These are phyloP conservation scores for Sporisorium sorghi DNA, from an alignment of 1,284 basidiomycete genomes.

Conservation along the genomic window DNA sequence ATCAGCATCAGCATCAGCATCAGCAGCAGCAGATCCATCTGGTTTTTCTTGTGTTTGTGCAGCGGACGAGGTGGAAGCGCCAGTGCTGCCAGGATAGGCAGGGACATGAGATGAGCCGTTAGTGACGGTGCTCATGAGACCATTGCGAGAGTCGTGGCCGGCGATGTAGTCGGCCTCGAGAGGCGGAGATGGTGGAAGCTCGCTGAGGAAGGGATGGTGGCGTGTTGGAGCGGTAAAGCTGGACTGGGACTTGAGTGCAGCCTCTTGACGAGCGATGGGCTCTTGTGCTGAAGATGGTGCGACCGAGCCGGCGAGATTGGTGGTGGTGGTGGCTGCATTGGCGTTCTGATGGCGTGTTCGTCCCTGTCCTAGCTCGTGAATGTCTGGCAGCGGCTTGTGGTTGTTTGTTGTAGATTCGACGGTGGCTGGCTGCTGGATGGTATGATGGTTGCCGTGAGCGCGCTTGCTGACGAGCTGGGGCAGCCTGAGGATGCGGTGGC, in stretches of 20 bases:
- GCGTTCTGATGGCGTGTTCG: constrained; percentile 16
- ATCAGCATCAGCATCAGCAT: no score
- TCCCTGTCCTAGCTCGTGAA: constrained; percentile 16
- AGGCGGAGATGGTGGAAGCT: constrained; percentile 62
- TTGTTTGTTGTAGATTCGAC: constrained; percentile 7
- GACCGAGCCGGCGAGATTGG: neutral
- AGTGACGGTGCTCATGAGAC: constrained; percentile 36
- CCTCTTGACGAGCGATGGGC: constrained; percentile 26
- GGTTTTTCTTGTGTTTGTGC: neutral
- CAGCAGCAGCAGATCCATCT: neutral
- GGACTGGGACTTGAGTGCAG: constrained; percentile 42
- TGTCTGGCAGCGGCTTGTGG: constrained; percentile 13
- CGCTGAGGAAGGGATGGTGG: constrained; percentile 57
- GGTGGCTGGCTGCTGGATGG: constrained; percentile 17
- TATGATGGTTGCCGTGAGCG: constrained; percentile 28
- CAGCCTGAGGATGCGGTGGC: constrained; percentile 52
- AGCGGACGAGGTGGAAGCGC: neutral
- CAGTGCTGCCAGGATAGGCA: constrained; percentile 12
- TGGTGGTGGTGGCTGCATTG: constrained; percentile 1
- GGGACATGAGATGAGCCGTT: constrained; percentile 20
- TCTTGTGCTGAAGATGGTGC: constrained; percentile 1
- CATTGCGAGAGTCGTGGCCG: constrained; percentile 42
- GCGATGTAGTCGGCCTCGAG: constrained; percentile 55
- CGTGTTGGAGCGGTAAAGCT: constrained; percentile 52
- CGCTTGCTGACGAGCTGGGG: constrained; percentile 61